phyloP scores from a whole-genome alignment of 768 basidiomycete genomes.

The Kwoniella bestiolae region DNA sequence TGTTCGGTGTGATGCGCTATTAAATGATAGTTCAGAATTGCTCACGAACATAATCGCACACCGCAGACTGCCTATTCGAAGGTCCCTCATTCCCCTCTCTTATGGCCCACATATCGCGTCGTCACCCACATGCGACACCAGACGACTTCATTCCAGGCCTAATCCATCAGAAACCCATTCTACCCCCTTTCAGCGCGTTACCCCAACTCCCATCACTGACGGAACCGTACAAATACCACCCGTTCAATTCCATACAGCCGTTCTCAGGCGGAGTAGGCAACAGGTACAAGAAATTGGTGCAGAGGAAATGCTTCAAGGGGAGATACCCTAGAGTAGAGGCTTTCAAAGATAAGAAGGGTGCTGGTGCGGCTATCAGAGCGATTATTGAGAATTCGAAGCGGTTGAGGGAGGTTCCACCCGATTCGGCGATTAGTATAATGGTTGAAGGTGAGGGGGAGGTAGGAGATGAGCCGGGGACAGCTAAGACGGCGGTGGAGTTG shows the following conservation, averaged over 20 bases:
- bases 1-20: too few relatives aligned
- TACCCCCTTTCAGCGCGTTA: constrained; percentile 6
- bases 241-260: not conserved
- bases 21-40: too few relatives aligned
- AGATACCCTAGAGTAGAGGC: constrained; percentile 30
- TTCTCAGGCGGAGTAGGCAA: not conserved
- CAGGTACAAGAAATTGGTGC: constrained; percentile 9
- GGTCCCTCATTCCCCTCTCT: constrained; percentile 37
- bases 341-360: constrained; percentile 30
- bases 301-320: constrained; percentile 23
- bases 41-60: not conserved
- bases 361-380: constrained; percentile 35
- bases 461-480: not conserved
- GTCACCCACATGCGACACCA: constrained; percentile 42
- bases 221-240: not conserved
- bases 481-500: not conserved
- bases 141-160: constrained; percentile 52
- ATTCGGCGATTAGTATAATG: not conserved
- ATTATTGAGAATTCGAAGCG: constrained; percentile 36
- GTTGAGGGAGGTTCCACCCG: not conserved
- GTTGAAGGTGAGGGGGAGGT: not conserved
- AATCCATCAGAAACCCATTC: constrained; percentile 33
- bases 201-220: constrained; percentile 8
- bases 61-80: constrained; percentile 46
- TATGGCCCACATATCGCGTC: constrained; percentile 46